Evolutionary conservation across 345 rosid species (phyloP), one percentile per base, ranked within the genome.

Genomic region (Xanthoceras sorbifolium): DNA sequence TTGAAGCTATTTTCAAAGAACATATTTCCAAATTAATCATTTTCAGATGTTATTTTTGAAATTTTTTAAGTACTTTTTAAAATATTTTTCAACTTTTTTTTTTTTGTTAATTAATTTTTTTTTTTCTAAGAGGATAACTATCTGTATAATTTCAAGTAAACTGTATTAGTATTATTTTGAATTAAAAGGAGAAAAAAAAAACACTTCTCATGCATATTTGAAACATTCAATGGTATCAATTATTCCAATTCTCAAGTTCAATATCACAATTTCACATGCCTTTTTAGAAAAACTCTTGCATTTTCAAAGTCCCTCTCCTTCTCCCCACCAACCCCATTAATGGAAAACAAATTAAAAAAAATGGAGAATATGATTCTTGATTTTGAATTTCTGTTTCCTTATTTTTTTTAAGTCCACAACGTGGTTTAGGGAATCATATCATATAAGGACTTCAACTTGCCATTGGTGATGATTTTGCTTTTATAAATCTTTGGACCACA

Each of bases 401-500:
- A 3, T 9, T 54, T 3, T 61, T 61, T 61, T 25, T 9, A 25
- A 25, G 20, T 62, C 18, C 5, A 5, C 8, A 34, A 32, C 29
- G 23, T 31, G 59, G 9, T 29, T 57, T 29, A 10, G 10, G 14
- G 74, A 71, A 20, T 71, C 63, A 71, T 54, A 10, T 52, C 74
- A 20, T 54, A 71, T 38, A 52, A 9, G 32, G 28, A 18, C 42
- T 31, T n/a, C n/a, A n/a, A n/a, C n/a, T n/a, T 31, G 5, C 54
- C 71, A 70, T 54, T 9, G 63, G 3, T 4, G 29, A 28, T 20
- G 6, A 15, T 31, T 42, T 8, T 62, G 34, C 20, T 74, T 46
- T 63, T 6, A 3, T n/a, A 29, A 63, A 52, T 42, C 46, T 34
- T 10, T 22, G 32, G 77, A 64, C 77, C 50, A 52, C 63, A 57